Evolutionary conservation across 306 rosid species (phyloP).

Genomic region (Cercis canadensis): DNA sequence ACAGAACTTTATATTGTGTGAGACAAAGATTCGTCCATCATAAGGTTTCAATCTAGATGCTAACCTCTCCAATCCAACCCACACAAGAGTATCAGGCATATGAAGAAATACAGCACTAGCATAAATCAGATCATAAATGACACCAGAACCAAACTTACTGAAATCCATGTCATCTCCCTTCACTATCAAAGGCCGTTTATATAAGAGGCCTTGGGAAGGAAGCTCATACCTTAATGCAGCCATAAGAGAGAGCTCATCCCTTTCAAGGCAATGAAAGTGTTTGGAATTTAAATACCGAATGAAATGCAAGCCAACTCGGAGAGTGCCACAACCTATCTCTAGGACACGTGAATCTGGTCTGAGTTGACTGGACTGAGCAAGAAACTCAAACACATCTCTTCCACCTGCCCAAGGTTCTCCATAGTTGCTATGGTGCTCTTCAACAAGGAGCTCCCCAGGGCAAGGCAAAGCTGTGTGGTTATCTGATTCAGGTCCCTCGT

Average conservation of each 20-base stretch:
- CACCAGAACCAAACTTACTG: constrained; percentile 58
- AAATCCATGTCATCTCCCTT: constrained; percentile 89
- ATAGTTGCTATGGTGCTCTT: constrained; percentile 93
- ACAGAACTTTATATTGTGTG: constrained; percentile 90
- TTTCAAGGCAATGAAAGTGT: constrained; percentile 83
- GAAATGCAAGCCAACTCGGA: constrained; percentile 91
- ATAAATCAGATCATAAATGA: constrained; percentile 73
- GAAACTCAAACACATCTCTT: constrained; percentile 86
- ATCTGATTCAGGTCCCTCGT: constrained; percentile 58
- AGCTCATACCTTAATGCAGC: constrained; percentile 47
- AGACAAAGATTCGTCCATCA: constrained; percentile 81
- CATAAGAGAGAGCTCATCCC: constrained; percentile 92
- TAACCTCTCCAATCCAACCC: constrained; percentile 82
- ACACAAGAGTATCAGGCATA: constrained; percentile 88
- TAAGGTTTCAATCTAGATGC: constrained; percentile 65
- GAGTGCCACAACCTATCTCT: constrained; percentile 96
- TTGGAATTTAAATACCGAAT: constrained; percentile 71
- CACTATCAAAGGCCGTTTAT: constrained; percentile 81
- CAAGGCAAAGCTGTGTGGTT: constrained; percentile 86
- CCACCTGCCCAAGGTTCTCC: constrained; percentile 99
- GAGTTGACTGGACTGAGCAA: constrained; percentile 66
- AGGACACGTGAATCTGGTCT: constrained; percentile 65
- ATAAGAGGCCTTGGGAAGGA: constrained; percentile 88
- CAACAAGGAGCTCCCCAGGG: constrained; percentile 91
- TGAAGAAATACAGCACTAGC: constrained; percentile 98